phyloP scores from a whole-genome alignment of 148 eudicot species.

The Arctostaphylos glauca region DNA sequence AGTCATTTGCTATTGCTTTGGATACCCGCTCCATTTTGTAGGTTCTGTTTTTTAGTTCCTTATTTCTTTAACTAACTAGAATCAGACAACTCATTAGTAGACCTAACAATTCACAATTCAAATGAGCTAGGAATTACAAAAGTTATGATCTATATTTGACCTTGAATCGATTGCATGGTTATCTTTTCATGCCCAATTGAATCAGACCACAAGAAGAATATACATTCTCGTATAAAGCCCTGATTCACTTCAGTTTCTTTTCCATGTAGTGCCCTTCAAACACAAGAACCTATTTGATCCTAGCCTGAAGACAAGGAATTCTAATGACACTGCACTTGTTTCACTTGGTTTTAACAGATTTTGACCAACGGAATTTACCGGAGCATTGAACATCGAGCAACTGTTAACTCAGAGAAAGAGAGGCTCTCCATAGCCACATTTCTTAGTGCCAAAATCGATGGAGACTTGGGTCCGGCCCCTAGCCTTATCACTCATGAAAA shows the following conservation, averaged over 20 bases:
- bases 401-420: slow-evolving; percentile 27
- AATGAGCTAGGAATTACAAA: not conserved
- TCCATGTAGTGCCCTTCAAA: not conserved
- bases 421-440: slow-evolving; percentile 54
- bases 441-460: slow-evolving; percentile 20
- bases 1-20: not conserved
- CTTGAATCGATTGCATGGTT: not conserved
- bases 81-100: not conserved
- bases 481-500: slow-evolving; percentile 31
- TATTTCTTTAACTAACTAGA: not conserved
- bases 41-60: not conserved
- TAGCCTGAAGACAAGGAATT: not conserved
- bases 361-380: slow-evolving; percentile 1
- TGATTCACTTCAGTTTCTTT: not conserved
- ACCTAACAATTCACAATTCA: not conserved
- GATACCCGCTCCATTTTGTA: not conserved
- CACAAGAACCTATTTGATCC: not conserved
- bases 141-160: too few relatives aligned
- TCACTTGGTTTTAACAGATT: not conserved
- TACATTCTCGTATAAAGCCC: too few relatives aligned
- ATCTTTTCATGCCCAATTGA: not conserved
- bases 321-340: not conserved
- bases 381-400: slow-evolving; percentile 11
- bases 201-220: not conserved
- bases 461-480: slow-evolving; percentile 36